Conservation (phyloP, 169 alveolate species). For the Plasmodium knowlesi region DNA sequence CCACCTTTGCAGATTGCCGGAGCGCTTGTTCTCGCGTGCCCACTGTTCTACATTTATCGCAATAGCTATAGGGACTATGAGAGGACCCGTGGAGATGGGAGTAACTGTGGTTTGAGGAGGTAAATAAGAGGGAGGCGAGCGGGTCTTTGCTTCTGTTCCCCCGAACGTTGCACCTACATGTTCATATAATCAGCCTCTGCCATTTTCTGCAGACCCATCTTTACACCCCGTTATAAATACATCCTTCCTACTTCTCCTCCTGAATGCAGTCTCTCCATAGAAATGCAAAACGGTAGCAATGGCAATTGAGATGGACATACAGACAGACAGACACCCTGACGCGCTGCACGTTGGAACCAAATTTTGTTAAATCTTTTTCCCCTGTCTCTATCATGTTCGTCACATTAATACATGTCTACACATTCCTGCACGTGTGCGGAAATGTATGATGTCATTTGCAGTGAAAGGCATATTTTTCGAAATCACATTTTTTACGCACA, state of each 20-base stretch:
- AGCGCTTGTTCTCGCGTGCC: constrained; percentile 29
- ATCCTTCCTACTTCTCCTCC: neutral
- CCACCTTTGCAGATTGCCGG: constrained; percentile 48
- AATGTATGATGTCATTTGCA: neutral
- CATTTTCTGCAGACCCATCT: neutral
- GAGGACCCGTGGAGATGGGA: neutral
- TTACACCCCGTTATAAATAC: neutral
- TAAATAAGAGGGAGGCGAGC: neutral
- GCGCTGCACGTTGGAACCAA: too few relatives aligned
- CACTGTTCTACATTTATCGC: constrained; percentile 18
- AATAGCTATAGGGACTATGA: constrained; percentile 13
- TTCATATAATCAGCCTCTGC: neutral
- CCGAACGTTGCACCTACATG: neutral
- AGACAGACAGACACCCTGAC: neutral
- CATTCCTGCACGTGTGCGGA: neutral
- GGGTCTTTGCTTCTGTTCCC: neutral
- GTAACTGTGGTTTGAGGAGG: constrained; percentile 2
- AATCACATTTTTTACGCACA: neutral
- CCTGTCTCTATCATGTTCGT: neutral
- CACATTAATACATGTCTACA: neutral
- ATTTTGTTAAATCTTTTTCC: neutral
- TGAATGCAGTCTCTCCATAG: constrained; percentile 8
- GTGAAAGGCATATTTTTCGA: neutral
- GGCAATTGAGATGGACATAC: neutral
- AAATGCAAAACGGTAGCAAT: constrained; percentile 10